Percentiles rank a stretch among this genome's conserved stretches.
Evolutionary conservation across 352 stramenopile genomes (phyloP).

Genomic region (Phytophthora melonis): DNA sequence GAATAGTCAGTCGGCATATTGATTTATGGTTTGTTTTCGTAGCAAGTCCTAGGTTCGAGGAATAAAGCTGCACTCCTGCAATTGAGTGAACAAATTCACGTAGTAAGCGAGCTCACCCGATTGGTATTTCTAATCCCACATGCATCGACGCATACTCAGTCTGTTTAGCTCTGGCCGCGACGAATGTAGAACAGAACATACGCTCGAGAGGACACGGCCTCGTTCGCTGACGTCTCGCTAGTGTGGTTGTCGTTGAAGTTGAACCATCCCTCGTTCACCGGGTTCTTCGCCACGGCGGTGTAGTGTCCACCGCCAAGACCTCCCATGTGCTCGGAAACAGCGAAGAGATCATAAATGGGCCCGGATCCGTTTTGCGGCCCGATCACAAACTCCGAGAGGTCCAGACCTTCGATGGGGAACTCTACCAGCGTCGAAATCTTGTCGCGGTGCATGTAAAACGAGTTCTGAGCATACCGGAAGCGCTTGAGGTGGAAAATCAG

Average conservation of each 20-base stretch:
- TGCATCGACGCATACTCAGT: conserved; percentile 14
- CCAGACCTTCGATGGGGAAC: conserved; percentile 94
- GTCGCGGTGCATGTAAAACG: conserved; percentile 95
- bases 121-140: conserved; percentile 40
- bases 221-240: conserved; percentile 56
- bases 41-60: too few relatives aligned
- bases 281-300: conserved; percentile 91
- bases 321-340: conserved; percentile 97
- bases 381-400: conserved; percentile 93
- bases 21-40: background rate
- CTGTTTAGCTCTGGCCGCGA: conserved; percentile 40
- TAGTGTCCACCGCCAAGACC: conserved; percentile 94
- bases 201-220: conserved; percentile 71
- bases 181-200: conserved; percentile 88
- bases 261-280: conserved; percentile 82
- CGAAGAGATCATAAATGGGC: conserved; percentile 95
- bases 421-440: conserved; percentile 97
- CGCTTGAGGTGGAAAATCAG: conserved; percentile 99
- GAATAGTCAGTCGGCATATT: background rate
- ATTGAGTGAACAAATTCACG: too few relatives aligned
- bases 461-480: conserved; percentile 96
- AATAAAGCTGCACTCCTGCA: too few relatives aligned
- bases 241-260: conserved; percentile 91
- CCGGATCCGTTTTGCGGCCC: conserved; percentile 58
- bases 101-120: background rate